A percentile compares a stretch with the other conserved stretches of the same genome.
Conservation (phyloP, 495 filamentous ascomycete genomes). For the Lentithecium fluviatile region DNA sequence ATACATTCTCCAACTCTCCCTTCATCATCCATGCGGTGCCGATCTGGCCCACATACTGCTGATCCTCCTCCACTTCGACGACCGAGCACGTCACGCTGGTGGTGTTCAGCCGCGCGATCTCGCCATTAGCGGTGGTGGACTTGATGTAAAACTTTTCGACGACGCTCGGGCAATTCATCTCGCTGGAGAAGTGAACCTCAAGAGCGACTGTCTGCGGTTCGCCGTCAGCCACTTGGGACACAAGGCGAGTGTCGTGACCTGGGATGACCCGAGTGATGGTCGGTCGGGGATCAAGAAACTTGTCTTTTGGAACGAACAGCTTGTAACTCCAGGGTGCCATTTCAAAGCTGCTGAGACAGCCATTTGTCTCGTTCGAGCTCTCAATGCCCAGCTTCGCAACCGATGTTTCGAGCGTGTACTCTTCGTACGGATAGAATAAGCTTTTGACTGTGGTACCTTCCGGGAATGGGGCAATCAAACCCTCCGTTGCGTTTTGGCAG, state of each 20-base stretch:
- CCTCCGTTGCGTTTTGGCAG: constrained; percentile 50
- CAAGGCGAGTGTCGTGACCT: constrained; percentile 61
- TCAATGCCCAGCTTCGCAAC: constrained; percentile 47
- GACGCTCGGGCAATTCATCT: constrained; percentile 63
- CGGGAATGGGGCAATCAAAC: constrained; percentile 60
- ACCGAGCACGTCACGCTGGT: constrained; percentile 49
- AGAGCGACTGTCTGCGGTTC: constrained; percentile 52
- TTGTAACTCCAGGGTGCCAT: constrained; percentile 62
- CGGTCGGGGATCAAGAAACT: constrained; percentile 55
- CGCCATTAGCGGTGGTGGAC: constrained; percentile 52
- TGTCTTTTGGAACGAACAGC: constrained; percentile 58
- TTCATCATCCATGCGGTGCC: constrained; percentile 56
- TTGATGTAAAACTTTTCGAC: constrained; percentile 47
- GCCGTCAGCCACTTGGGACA: constrained; percentile 50
- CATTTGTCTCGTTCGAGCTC: constrained; percentile 51
- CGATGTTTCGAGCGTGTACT: constrained; percentile 48
- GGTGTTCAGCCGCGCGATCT: constrained; percentile 45
- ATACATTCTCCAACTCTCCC: constrained; percentile 57
- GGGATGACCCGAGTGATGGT: constrained; percentile 66
- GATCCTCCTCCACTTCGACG: constrained; percentile 25
- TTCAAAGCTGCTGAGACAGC: constrained; percentile 56
- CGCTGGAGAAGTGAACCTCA: constrained; percentile 58
- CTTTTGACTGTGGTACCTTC: constrained; percentile 60
- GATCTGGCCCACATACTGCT: constrained; percentile 49
- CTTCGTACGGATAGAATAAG: constrained; percentile 65